phyloP scores from a whole-genome alignment of 495 filamentous ascomycete genomes.

The Tuber brumale region DNA sequence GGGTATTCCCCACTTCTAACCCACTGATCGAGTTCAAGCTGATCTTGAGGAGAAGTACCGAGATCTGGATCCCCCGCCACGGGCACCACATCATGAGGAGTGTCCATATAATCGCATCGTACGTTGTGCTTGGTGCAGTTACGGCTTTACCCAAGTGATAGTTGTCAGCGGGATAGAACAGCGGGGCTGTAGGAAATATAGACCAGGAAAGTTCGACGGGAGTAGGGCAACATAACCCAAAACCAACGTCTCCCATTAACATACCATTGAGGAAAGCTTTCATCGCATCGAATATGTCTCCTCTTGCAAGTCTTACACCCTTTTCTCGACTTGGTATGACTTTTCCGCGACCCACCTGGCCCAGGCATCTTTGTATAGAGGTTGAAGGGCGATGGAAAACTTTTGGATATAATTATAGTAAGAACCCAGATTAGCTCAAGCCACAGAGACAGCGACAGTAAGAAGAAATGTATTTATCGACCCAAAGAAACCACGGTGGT shows the following conservation, averaged over 20 bases:
- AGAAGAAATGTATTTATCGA: slow-evolving; percentile 28
- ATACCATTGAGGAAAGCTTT: slow-evolving; percentile 96
- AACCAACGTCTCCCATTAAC: slow-evolving; percentile 31
- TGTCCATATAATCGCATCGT: slow-evolving; percentile 93
- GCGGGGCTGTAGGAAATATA: slow-evolving; percentile 17
- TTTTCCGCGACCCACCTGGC: slow-evolving; percentile 42
- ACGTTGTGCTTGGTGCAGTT: slow-evolving; percentile 99
- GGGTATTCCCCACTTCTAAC: slow-evolving; percentile 76
- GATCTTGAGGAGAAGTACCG: slow-evolving; percentile 53
- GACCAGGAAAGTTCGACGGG: slow-evolving; percentile 21
- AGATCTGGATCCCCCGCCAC: slow-evolving; percentile 73
- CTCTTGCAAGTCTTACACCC: slow-evolving; percentile 97
- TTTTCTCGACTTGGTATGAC: slow-evolving; percentile 97
- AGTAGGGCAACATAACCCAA: slow-evolving; percentile 9
- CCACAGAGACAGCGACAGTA: slow-evolving; percentile 23
- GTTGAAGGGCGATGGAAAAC: slow-evolving; percentile 14
- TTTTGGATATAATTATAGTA: slow-evolving; percentile 35
- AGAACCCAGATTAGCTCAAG: slow-evolving; percentile 19
- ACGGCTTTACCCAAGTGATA: slow-evolving; percentile 55
- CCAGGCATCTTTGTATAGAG: slow-evolving; percentile 31
- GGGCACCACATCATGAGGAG: slow-evolving; percentile 58
- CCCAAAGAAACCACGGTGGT: slow-evolving; percentile 28
- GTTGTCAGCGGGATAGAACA: slow-evolving; percentile 10
- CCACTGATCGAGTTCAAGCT: slow-evolving; percentile 76
- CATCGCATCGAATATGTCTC: slow-evolving; percentile 95